These are phyloP conservation scores for Exophiala sideris DNA, from an alignment of 2,329 filamentous ascomycete genomes.

Conservation along the genomic window DNA sequence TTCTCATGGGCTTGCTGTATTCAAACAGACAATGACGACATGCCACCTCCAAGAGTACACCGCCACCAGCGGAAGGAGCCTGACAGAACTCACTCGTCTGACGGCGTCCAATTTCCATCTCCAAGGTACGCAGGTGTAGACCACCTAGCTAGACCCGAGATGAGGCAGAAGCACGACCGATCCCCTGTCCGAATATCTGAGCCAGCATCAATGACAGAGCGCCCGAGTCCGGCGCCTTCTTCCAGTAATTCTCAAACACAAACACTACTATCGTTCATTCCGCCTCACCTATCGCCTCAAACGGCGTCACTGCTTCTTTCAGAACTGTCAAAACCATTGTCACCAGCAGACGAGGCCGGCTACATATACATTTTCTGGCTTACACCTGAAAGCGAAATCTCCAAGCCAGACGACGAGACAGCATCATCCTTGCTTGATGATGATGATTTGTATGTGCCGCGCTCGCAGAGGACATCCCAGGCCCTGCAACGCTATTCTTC, in stretches of 20 bases:
- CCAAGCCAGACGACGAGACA: constrained; percentile 56
- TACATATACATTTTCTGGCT: constrained; percentile 99
- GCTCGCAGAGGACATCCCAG: constrained; percentile 32
- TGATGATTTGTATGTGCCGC: constrained; percentile 26
- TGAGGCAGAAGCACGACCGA: constrained; percentile 6
- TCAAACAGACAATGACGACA: constrained; percentile 21
- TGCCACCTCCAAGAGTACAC: constrained; percentile 9
- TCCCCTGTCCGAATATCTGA: not conserved
- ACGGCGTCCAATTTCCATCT: not conserved
- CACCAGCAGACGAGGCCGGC: constrained; percentile 71
- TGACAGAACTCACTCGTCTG: not conserved
- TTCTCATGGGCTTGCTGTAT: constrained; percentile 28
- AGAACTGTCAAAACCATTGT: constrained; percentile 74
- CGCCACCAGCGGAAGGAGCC: not conserved
- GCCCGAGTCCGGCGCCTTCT: constrained; percentile 19
- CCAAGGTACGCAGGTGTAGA: not conserved
- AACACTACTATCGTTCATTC: constrained; percentile 64
- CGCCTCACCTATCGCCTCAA: constrained; percentile 61
- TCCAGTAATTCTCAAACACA: constrained; percentile 39
- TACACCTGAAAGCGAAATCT: constrained; percentile 61
- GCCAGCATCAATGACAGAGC: constrained; percentile 14
- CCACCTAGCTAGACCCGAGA: constrained; percentile 8
- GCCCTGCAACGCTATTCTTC: constrained; percentile 36
- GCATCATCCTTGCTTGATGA: constrained; percentile 56
- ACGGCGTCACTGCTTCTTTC: constrained; percentile 68